Evolutionary conservation across 331 rosid genomes (phyloP).

Genomic region (Rhamnella rubrinervis): DNA sequence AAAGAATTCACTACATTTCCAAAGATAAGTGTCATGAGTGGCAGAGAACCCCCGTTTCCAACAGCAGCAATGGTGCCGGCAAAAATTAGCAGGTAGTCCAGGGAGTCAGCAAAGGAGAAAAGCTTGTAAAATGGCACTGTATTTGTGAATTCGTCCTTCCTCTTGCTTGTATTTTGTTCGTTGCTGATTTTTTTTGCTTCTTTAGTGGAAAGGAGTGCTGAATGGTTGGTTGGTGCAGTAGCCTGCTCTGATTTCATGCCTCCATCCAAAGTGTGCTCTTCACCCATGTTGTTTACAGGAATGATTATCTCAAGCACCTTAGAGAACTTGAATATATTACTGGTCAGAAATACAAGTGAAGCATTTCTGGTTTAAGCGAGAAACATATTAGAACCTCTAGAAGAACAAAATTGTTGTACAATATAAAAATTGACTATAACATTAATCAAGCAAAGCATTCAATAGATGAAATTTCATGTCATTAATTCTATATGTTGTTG

Average conservation of each 20-base stretch:
- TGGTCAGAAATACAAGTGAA: no score
- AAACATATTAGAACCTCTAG: no score
- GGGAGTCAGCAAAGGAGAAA: slow-evolving; percentile 71
- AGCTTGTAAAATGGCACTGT: slow-evolving; percentile 66
- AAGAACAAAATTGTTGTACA: no score
- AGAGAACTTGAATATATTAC: no score
- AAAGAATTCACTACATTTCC: slow-evolving; percentile 63
- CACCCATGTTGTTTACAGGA: no score
- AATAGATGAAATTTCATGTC: no score
- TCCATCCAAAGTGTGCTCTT: not conserved
- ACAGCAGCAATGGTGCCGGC: slow-evolving; percentile 58
- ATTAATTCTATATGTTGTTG: no score
- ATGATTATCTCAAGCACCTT: no score
- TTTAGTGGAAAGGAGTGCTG: slow-evolving; percentile 23
- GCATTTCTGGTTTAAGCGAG: no score
- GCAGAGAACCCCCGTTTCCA: slow-evolving; percentile 59
- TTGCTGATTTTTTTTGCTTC: not conserved
- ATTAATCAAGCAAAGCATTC: no score
- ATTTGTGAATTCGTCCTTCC: slow-evolving; percentile 33
- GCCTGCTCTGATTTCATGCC: slow-evolving; percentile 17
- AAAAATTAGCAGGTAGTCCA: slow-evolving; percentile 57
- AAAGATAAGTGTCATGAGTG: slow-evolving; percentile 63
- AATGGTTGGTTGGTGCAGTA: slow-evolving; percentile 23
- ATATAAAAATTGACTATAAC: no score
- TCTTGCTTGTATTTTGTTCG: slow-evolving; percentile 29